Base-by-base conservation (phyloP, 139 green algal species). In the Chlorella sp. region DNA sequence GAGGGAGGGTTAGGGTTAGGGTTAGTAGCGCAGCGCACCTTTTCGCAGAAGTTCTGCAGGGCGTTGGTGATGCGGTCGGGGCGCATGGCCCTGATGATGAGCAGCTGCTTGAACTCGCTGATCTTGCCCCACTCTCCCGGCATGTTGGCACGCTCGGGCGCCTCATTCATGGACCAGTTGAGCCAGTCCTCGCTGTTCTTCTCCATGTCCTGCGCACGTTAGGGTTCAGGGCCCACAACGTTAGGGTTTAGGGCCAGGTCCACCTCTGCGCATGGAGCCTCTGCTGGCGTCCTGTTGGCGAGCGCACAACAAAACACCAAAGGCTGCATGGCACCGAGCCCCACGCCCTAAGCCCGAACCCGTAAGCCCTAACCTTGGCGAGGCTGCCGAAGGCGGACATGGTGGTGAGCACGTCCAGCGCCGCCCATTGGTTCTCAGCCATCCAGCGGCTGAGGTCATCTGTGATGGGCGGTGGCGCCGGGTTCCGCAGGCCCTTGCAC, bases 121-220 rank as follows among this genome's bases (percentile, higher is more conserved):
- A 91, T 74, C 62, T 89, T 87, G 63, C 70, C 49, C 89, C 90
- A 95, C 29, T 95, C 90, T 30, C 89, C 89, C 2, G 89, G 88
- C 86, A 94, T 92, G 30, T 73, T 42, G 3, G 75, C 79, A 23
- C 80, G 83, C 84, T 93, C 90, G 14, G 77, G 70, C 4, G 82
- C 77, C 78, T 93, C 89, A 22, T 86, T 74, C n/a, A 72, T 55
- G 79, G 83, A 91, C 88, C 88, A 95, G 65, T 82, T 82, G 74
- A 17, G 64, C 90, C 90, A 95, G 67, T 93, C 85, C 65, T 94
- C 89, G 35, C 71, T 87, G 69, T 82, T 87, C 84, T 95, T 95
- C 79, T 95, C 90, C 80, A 95, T 90, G 72, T 93, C 89, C 75
- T n/a, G n/a, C n/a, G n/a, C n/a, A n/a, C n/a, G n/a, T n/a, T n/a